A percentile compares a stretch with the other conserved stretches of the same genome.
Conservation (phyloP, 805 yeast species). For the Candida odintsovae region DNA sequence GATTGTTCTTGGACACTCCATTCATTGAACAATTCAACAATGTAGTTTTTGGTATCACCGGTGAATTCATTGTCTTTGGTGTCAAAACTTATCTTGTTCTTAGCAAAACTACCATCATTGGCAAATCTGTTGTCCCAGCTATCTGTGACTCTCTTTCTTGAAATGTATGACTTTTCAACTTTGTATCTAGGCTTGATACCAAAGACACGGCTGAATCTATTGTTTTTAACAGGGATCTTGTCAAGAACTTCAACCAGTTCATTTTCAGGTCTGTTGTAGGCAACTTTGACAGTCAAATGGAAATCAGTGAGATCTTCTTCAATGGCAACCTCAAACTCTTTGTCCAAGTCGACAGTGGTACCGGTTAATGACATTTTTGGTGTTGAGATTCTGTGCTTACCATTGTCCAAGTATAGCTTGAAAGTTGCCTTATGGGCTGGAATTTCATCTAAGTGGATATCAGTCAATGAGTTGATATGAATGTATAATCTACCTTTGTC, state of each 20-base stretch:
- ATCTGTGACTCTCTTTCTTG: conserved; percentile 45
- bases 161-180: conserved; percentile 40
- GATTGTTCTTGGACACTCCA: conserved; percentile 53
- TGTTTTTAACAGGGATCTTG: conserved; percentile 41
- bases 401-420: conserved; percentile 58
- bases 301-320: conserved; percentile 51
- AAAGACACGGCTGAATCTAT: conserved; percentile 40
- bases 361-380: conserved; percentile 34
- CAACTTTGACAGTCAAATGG: conserved; percentile 66
- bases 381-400: conserved; percentile 72
- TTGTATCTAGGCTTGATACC: conserved; percentile 34
- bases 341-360: conserved; percentile 38
- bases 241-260: conserved; percentile 57
- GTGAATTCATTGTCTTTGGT: conserved; percentile 51
- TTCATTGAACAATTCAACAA: conserved; percentile 68
- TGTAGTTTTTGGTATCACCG: conserved; percentile 45
- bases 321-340: conserved; percentile 76
- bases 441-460: conserved; percentile 40
- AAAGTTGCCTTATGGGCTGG: conserved; percentile 38
- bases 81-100: conserved; percentile 61
- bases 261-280: conserved; percentile 40
- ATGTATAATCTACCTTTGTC: conserved; percentile 38
- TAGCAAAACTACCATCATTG: conserved; percentile 83
- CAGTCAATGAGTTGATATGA: conserved; percentile 43
- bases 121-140: conserved; percentile 64